A percentile compares a stretch with the other conserved stretches of the same genome.
These are phyloP conservation scores for Chloris gayana DNA, from an alignment of 176 grass and related monocot genomes.

Conservation along the genomic window DNA sequence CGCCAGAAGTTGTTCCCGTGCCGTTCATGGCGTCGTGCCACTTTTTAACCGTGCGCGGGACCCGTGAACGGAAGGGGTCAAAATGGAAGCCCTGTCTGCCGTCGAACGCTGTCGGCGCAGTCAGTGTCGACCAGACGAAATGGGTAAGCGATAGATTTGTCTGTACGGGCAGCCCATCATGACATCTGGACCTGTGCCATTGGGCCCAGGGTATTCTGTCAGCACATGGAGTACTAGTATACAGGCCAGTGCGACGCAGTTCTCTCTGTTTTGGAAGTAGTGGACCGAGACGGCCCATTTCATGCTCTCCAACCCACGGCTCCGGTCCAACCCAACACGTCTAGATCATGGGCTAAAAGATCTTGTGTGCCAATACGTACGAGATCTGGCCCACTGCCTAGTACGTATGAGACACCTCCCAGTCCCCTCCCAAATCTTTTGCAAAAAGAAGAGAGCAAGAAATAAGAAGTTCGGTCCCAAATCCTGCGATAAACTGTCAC, in stretches of 20 bases:
- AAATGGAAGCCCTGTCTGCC: constrained; percentile 3
- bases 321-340: not conserved
- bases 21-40: no score
- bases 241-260: not conserved
- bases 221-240: not conserved
- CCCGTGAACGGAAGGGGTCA: not conserved
- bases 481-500: no score
- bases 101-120: constrained; percentile 3
- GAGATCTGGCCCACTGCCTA: not conserved
- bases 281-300: not conserved
- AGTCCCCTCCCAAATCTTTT: no score
- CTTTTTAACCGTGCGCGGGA: not conserved
- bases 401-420: no score
- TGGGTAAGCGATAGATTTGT: not conserved
- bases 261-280: no score
- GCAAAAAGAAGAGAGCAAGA: no score
- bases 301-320: no score
- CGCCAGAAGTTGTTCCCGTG: no score
- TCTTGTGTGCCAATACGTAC: not conserved
- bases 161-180: not conserved
- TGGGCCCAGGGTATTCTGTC: not conserved
- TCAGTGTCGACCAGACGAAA: not conserved
- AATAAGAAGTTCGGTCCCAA: no score
- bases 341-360: not conserved
- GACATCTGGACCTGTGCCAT: not conserved